Evolutionary conservation across 257 asterid species (phyloP).

Genomic region (Solanum lycopersicoides): DNA sequence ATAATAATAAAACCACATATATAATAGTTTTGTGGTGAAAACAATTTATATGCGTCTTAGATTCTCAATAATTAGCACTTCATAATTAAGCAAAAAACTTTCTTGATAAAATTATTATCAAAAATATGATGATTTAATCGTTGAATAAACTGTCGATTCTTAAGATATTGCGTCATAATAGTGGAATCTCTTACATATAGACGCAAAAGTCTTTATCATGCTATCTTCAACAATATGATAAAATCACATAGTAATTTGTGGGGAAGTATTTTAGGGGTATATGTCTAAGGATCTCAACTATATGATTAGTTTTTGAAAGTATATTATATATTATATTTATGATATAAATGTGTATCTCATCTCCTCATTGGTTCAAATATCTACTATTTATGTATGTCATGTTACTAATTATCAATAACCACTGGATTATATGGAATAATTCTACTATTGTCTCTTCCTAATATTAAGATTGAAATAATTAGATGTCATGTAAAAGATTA

Average conservation of each 20-base stretch:
- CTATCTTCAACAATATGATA: background rate
- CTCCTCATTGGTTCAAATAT: background rate
- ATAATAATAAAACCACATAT: background rate
- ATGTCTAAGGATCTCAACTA: too few species aligned
- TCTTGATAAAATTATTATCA: background rate
- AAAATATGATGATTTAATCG: background rate
- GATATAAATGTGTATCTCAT: background rate
- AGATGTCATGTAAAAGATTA: background rate
- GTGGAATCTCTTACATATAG: fast-evolving
- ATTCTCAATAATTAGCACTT: background rate
- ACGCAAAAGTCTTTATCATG: background rate
- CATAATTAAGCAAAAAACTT: background rate
- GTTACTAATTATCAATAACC: too few species aligned
- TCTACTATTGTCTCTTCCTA: too few species aligned
- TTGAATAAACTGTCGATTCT: fast-evolving
- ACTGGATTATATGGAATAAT: too few species aligned
- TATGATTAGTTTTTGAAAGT: too few species aligned
- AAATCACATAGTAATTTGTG: background rate
- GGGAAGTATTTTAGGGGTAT: too few species aligned
- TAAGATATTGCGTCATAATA: background rate
- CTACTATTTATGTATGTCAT: background rate
- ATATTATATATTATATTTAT: too few species aligned
- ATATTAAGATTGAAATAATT: background rate
- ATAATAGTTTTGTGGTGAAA: background rate
- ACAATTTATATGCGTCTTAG: background rate